Percentiles rank a stretch among this genome's conserved stretches.
Evolutionary conservation across 2,329 filamentous ascomycete genomes (phyloP).

Genomic region (Paraconiothyrium sp.): DNA sequence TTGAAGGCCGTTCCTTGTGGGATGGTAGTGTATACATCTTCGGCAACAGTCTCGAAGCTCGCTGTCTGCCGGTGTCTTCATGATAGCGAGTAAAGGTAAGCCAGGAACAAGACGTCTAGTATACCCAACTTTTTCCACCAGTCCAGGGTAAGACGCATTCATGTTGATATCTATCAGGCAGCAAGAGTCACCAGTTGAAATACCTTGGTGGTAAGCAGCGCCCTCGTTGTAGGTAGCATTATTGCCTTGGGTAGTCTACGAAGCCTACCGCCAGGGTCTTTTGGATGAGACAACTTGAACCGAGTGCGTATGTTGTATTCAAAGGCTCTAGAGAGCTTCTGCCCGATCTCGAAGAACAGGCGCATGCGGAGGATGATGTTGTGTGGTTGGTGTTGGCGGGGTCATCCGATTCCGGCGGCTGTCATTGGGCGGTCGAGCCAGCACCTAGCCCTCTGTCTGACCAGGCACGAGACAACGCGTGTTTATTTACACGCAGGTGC

Average conservation of each 20-base stretch:
- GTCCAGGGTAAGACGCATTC: not conserved
- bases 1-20: not conserved
- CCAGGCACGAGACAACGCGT: constrained; percentile 26
- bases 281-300: not conserved
- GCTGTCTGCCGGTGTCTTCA: not conserved
- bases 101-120: not conserved
- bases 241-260: too few relatives aligned
- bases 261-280: too few relatives aligned
- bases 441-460: constrained; percentile 8
- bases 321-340: not conserved
- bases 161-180: not conserved
- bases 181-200: not conserved
- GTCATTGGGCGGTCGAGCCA: constrained; percentile 1
- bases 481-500: constrained; percentile 21
- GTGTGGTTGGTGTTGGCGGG: constrained; percentile 6
- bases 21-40: not conserved
- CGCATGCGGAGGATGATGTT: not conserved
- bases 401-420: not conserved
- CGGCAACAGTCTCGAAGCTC: not conserved
- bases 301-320: not conserved
- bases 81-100: not conserved
- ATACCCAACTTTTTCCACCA: not conserved
- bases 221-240: too few relatives aligned
- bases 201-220: too few relatives aligned
- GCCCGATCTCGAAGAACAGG: not conserved